These are phyloP conservation scores for Trametes elegans DNA, from an alignment of 768 basidiomycete species.

Conservation along the genomic window DNA sequence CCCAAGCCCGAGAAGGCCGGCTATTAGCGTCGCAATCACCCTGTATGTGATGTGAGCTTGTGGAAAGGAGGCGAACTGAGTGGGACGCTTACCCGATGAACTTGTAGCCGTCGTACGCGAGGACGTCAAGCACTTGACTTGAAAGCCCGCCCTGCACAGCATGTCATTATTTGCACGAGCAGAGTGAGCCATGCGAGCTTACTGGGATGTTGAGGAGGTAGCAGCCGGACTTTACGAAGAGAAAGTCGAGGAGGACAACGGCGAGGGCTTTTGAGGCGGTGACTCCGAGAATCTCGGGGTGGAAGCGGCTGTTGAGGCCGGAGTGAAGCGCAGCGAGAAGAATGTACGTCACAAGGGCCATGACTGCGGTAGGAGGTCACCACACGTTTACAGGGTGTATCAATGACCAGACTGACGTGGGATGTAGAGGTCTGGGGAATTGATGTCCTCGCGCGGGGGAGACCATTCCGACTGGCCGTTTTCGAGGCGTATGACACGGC, in stretches of 20 bases:
- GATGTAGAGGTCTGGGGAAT: constrained; percentile 95
- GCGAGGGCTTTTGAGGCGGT: constrained; percentile 81
- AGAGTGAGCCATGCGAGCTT: not conserved
- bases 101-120: constrained; percentile 96
- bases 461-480: constrained; percentile 74
- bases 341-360: constrained; percentile 96
- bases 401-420: constrained; percentile 54
- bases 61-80: not conserved
- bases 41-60: constrained; percentile 36
- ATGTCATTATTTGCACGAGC: not conserved
- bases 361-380: constrained; percentile 47
- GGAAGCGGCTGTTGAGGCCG: constrained; percentile 79
- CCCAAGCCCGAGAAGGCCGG: constrained; percentile 61
- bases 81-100: constrained; percentile 82
- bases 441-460: constrained; percentile 90
- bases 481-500: constrained; percentile 65
- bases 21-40: constrained; percentile 79
- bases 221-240: constrained; percentile 86
- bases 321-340: constrained; percentile 83
- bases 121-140: constrained; percentile 72
- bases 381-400: not conserved
- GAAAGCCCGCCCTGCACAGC: constrained; percentile 43
- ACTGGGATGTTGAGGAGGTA: constrained; percentile 81
- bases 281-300: constrained; percentile 86
- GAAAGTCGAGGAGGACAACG: constrained; percentile 85